phyloP scores from a whole-genome alignment of 2,329 filamentous ascomycete genomes.

The Neofusicoccum laricinum region DNA sequence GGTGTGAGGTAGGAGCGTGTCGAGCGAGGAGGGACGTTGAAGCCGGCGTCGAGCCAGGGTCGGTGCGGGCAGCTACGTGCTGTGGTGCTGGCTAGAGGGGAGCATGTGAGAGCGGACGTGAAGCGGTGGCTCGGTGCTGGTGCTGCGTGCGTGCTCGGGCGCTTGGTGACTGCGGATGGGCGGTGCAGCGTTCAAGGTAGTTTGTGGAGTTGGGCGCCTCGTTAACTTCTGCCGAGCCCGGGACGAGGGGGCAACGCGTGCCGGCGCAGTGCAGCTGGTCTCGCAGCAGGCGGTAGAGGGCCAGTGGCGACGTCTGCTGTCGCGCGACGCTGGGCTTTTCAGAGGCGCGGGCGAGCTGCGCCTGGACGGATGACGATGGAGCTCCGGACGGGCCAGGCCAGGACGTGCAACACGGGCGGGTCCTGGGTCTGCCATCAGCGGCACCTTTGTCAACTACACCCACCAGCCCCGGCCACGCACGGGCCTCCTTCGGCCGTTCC shows the following conservation, averaged over 20 bases:
- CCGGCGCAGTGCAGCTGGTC: slow-evolving; percentile 5
- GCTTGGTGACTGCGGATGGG: slow-evolving; percentile 10
- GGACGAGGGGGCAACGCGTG: slow-evolving; percentile 7
- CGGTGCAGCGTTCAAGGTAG: slow-evolving; percentile 14
- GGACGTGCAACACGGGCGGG: slow-evolving; percentile 15
- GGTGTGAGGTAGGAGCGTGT: slow-evolving; percentile 27
- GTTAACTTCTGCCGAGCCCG: slow-evolving; percentile 12
- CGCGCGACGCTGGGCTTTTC: background rate
- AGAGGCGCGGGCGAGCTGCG: slow-evolving; percentile 12
- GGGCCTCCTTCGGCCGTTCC: slow-evolving; percentile 16
- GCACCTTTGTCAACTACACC: slow-evolving; percentile 17
- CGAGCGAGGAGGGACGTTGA: slow-evolving; percentile 30
- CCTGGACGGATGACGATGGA: slow-evolving; percentile 22
- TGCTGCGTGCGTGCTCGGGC: slow-evolving; percentile 5
- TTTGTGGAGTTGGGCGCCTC: slow-evolving; percentile 11
- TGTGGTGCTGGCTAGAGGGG: background rate
- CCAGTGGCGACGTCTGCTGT: background rate
- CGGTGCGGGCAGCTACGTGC: slow-evolving; percentile 3
- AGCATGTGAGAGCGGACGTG: background rate
- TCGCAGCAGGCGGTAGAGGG: background rate
- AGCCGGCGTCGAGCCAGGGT: slow-evolving; percentile 36
- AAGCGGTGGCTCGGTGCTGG: background rate
- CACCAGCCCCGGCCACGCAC: background rate
- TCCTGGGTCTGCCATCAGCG: slow-evolving; percentile 6
- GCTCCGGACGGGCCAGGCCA: slow-evolving; percentile 28